Conservation (phyloP, 192 early-diverging fungal genomes). For the Haplosporangium gracile region DNA sequence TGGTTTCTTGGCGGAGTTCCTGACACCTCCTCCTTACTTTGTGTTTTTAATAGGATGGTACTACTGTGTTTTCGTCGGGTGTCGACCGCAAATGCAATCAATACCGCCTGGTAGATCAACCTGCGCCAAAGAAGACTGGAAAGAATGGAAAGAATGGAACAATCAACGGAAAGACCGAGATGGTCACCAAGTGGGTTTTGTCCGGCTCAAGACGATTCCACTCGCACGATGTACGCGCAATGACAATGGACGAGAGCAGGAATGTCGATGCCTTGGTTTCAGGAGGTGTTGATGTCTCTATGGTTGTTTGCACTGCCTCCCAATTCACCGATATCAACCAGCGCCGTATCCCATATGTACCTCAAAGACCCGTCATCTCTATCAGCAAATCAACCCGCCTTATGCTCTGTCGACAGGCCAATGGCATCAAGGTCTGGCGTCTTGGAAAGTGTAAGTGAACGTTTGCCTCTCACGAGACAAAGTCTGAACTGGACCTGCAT, state of each 20-base stretch:
- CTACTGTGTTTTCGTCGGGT: conserved; percentile 86
- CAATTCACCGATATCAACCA: conserved; percentile 74
- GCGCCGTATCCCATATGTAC: conserved; percentile 73
- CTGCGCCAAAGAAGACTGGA: conserved; percentile 43
- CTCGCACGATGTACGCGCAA: conserved; percentile 92
- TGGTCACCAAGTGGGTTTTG: conserved; percentile 77
- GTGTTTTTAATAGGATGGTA: conserved; percentile 59
- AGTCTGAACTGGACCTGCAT: not conserved
- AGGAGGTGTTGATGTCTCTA: conserved; percentile 86
- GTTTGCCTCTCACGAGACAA: not conserved
- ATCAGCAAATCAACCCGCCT: conserved; percentile 73
- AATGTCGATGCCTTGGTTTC: conserved; percentile 81
- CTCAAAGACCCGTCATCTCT: conserved; percentile 68
- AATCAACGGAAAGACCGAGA: conserved; percentile 32
- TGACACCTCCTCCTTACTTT: not conserved
- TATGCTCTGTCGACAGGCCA: conserved; percentile 73
- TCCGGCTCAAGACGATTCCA: conserved; percentile 92
- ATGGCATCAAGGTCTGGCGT: conserved; percentile 85
- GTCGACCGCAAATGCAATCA: conserved; percentile 90
- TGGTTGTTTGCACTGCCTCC: conserved; percentile 70
- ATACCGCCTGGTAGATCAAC: conserved; percentile 68
- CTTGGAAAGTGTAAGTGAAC: conserved; percentile 74
- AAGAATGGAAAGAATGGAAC: conserved; percentile 33
- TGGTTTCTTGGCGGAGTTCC: not conserved
- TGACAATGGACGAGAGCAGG: conserved; percentile 81